A percentile compares a stretch with the other conserved stretches of the same genome.
These are phyloP conservation scores for Leccinum imitatum DNA, from an alignment of 768 basidiomycete species.

Conservation along the genomic window DNA sequence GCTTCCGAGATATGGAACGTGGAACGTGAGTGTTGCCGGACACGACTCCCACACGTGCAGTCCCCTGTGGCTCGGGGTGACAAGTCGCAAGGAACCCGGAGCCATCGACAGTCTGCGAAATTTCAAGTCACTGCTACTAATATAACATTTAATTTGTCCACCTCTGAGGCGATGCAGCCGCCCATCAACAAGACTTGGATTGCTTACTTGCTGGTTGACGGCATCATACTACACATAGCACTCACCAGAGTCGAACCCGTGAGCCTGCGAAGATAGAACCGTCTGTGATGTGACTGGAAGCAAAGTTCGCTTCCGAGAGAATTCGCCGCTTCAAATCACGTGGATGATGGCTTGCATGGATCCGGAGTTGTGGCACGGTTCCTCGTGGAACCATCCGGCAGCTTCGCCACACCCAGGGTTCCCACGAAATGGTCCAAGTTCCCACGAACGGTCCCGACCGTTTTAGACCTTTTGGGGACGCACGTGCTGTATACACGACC, in stretches of 20 bases:
- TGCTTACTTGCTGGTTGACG: not conserved
- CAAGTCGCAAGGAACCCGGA: not conserved
- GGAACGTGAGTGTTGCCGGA: constrained; percentile 9
- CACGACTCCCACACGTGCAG: constrained; percentile 26
- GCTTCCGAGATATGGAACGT: constrained; percentile 22
- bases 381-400: constrained; percentile 4
- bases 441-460: too few species aligned
- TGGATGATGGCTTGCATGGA: not conserved
- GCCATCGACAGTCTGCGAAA: not conserved
- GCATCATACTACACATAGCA: not conserved
- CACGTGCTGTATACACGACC: too few species aligned
- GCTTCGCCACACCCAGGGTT: too few species aligned
- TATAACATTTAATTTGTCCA: not conserved
- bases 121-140: not conserved
- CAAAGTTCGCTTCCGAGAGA: not conserved
- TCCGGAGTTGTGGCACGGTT: not conserved
- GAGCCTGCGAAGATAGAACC: not conserved
- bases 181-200: not conserved
- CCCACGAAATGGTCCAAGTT: too few species aligned
- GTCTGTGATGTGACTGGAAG: not conserved
- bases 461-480: too few species aligned
- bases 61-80: constrained; percentile 8
- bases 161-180: not conserved
- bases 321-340: not conserved
- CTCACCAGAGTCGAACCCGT: not conserved